A percentile compares a stretch with the other conserved stretches of the same genome.
Evolutionary conservation across 2,329 filamentous ascomycete genomes (phyloP).

Genomic region (Ophioceras dolichostomum): DNA sequence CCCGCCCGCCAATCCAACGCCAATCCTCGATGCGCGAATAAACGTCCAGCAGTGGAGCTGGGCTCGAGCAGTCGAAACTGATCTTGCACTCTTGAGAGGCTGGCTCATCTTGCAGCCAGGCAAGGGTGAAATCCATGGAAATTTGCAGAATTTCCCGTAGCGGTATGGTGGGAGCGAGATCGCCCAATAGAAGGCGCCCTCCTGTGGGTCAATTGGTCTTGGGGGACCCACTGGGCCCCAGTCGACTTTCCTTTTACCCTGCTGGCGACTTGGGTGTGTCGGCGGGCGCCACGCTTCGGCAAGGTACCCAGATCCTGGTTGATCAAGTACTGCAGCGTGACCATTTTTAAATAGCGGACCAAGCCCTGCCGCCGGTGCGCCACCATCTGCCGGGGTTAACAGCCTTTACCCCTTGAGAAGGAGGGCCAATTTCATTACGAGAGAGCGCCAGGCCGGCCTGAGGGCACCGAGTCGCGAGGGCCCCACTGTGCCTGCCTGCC

Average conservation of each 20-base stretch:
- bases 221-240: too few relatives aligned
- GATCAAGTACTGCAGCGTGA: too few relatives aligned
- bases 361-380: conserved; percentile 6
- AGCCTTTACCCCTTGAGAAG: conserved; percentile 3
- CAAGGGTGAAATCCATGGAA: conserved; percentile 2
- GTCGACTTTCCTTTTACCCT: background rate
- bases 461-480: too few relatives aligned
- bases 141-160: conserved; percentile 7
- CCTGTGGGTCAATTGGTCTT: too few relatives aligned
- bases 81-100: conserved; percentile 3
- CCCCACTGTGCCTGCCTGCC: too few relatives aligned
- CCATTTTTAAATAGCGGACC: conserved; percentile 4
- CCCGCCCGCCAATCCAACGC: too few relatives aligned
- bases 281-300: background rate
- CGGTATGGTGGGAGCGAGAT: conserved; percentile 3
- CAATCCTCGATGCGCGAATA: too few relatives aligned
- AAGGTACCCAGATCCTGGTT: too few relatives aligned
- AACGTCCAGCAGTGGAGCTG: background rate
- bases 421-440: conserved; percentile 1
- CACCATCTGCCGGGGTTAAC: conserved; percentile 3
- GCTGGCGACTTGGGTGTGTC: background rate
- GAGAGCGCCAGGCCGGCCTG: too few relatives aligned
- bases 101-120: conserved; percentile 2
- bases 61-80: conserved; percentile 5
- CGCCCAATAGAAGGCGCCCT: conserved; percentile 1